Base-by-base conservation (phyloP, 768 basidiomycete species). In the Rhodotorula kratochvilovae region DNA sequence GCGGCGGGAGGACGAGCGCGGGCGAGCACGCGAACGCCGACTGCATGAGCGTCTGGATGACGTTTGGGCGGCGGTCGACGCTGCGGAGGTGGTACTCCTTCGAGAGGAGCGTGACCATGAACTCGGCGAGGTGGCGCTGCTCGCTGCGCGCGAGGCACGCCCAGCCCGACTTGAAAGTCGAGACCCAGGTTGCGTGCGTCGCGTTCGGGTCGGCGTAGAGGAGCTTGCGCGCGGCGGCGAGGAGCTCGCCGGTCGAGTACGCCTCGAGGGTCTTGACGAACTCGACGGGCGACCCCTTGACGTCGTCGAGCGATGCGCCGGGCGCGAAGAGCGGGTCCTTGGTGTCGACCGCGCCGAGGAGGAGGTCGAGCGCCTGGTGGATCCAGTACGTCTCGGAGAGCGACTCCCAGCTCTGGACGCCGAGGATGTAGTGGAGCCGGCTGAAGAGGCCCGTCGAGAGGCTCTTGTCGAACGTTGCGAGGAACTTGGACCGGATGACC, bases 361-460 rank as follows among this genome's bases (percentile, higher is more conserved):
- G 82, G 45, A 97, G 87, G 77, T 95, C 90, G 36, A 97, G 83
- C 25, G 93, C 92, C 29, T 98, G 85, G 74, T 90, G 88, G 45
- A 94, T 88, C 96, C 96, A 99, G 77, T 96, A 92, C 65, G 90
- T 87, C 70, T 95, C 92, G 5, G 90, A 87, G 29, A 99, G 81
- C 3, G 88, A 86, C 67, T 98, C 96, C 96, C 96, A 99, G 76
- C 85, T 92, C 80, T 98, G 95, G 25, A 94, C 89, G 35, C 90
- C 92, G 50, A 95, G 83, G 73, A 98, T 87, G 80, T 94, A 97
- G 51, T 89, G 88, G 58, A 99, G 80, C 36, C 96, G 89, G 69
- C 85, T 87, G 68, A 86, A 86, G 19, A 96, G 84, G 2, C 89
- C 88, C 45, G 89, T 87, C 43, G 94, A 91, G 61, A 97, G 86